Conservation (phyloP, 2,329 filamentous ascomycete species). For the Paraphaeosphaeria sporulosa region DNA sequence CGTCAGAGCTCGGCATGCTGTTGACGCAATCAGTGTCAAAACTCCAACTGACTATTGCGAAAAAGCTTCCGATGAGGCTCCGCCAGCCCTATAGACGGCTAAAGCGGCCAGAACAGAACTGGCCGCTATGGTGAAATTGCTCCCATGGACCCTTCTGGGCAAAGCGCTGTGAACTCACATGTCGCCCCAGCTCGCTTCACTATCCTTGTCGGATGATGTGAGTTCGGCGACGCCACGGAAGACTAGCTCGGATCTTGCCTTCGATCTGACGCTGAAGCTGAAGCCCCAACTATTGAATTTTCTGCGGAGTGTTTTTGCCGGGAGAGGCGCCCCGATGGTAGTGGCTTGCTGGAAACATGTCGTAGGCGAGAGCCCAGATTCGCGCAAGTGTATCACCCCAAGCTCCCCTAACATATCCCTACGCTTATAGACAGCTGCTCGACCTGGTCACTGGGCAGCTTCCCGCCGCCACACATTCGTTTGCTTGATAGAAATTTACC, state of each 20-base stretch:
- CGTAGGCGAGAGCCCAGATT: slow-evolving; percentile 3
- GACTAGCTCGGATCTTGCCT: slow-evolving; percentile 1
- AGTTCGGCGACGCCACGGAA: slow-evolving; percentile 7
- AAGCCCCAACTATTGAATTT: slow-evolving; percentile 6
- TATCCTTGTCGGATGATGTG: slow-evolving; percentile 3
- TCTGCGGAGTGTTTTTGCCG: slow-evolving; percentile 1
- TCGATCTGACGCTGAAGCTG: slow-evolving; percentile 5
- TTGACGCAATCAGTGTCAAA: neutral
- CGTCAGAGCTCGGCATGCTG: neutral
- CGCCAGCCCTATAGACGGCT: neutral
- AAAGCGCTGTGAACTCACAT: neutral
- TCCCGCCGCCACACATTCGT: neutral
- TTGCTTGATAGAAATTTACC: neutral
- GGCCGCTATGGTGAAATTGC: neutral
- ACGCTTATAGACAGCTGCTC: slow-evolving; percentile 1
- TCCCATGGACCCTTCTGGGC: neutral
- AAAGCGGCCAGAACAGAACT: neutral
- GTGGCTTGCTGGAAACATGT: slow-evolving; percentile 1
- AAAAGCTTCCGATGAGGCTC: neutral
- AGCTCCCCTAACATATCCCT: neutral
- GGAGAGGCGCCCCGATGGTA: neutral
- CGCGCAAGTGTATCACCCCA: neutral
- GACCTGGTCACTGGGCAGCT: neutral
- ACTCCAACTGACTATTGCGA: neutral
- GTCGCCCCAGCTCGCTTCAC: neutral